Base-by-base conservation (phyloP, 163 green algal species). In the Prototheca wickerhamii region DNA sequence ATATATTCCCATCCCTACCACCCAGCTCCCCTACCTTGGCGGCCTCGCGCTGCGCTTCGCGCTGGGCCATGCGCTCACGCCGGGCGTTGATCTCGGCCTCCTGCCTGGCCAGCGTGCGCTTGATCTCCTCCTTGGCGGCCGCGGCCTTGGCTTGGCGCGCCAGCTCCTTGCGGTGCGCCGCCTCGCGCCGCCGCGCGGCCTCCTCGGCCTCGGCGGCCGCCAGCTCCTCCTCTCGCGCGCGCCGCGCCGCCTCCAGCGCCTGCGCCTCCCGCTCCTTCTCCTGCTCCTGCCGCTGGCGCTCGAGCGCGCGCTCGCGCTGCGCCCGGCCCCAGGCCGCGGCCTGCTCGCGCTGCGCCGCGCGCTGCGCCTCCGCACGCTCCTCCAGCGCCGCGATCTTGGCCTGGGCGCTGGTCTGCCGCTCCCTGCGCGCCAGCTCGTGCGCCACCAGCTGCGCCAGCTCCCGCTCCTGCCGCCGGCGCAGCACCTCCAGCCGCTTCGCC, bases 341-440 rank as follows among this genome's bases (percentile, higher is more conserved):
- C n/a, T 79, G 64, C 40, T 84, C 78, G 21, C 65, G 61, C 66
- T 84, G 86, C 29, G 58, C 61, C 34, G 21, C 60, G 0, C 57
- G 64, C 75, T 87, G 71, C 69, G 89, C 84, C 63, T 80, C 64
- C 3, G 79, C 68, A 2, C 78, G 66, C 32, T 54, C 57, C 75
- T 91, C 78, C 62, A 89, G 58, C 37, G 15, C 23, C 2, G 23
- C 69, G 50, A 89, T 72, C 73, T 91, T 91, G 44, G 77, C 69
- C 69, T 91, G 77, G 55, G 88, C 84, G 65, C 83, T 84, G 21
- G 88, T 80, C 65, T 86, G 67, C 75, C 90, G 74, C 65, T 86
- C 67, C 71, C 88, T 86, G 53, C 87, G 83, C 17, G 65, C 69
- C 33, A 83, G 40, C 78, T 94, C 87, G 43, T 86, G 84, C 29